Percentiles rank a stretch among this genome's conserved stretches.
These are phyloP conservation scores for Fusarium penzigii DNA, from an alignment of 2,329 filamentous ascomycete genomes.

Conservation along the genomic window DNA sequence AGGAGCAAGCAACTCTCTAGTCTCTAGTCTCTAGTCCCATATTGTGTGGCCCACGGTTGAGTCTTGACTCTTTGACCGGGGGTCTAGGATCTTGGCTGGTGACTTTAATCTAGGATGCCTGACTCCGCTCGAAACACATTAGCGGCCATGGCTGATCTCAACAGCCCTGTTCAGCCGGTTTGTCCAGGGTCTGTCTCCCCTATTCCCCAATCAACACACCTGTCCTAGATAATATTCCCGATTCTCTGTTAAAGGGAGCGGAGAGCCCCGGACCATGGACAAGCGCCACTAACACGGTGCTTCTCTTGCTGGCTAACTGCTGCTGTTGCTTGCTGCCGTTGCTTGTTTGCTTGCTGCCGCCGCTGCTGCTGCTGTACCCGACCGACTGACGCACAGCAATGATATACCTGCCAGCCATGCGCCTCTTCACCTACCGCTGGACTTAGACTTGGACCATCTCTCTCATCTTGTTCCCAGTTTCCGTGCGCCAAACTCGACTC, in stretches of 20 bases:
- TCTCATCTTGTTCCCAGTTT: constrained; percentile 24
- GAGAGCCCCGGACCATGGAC: constrained; percentile 45
- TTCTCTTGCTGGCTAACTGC: background rate
- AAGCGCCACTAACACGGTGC: constrained; percentile 36
- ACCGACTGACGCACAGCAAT: constrained; percentile 29
- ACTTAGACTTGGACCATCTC: constrained; percentile 13
- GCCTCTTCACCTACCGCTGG: constrained; percentile 22
- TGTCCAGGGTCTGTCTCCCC: constrained; percentile 41
- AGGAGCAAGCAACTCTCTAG: constrained; percentile 11
- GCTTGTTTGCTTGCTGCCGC: too few species aligned
- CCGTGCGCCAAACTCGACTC: constrained; percentile 23
- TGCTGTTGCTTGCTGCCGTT: too few species aligned
- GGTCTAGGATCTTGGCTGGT: constrained; percentile 29
- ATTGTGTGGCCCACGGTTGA: constrained; percentile 8
- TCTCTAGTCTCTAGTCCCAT: constrained; percentile 5
- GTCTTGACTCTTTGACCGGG: background rate
- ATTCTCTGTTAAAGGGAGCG: constrained; percentile 46
- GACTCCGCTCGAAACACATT: constrained; percentile 44
- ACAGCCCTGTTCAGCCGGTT: constrained; percentile 38
- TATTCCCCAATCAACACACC: constrained; percentile 39
- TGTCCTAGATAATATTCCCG: constrained; percentile 51
- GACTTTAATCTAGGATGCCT: constrained; percentile 33
- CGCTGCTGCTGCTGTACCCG: constrained; percentile 31
- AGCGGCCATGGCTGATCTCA: constrained; percentile 43
- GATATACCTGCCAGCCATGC: constrained; percentile 34